Conservation (phyloP, 2,329 filamentous ascomycete species). For the Arthrobotrys sinensis region DNA sequence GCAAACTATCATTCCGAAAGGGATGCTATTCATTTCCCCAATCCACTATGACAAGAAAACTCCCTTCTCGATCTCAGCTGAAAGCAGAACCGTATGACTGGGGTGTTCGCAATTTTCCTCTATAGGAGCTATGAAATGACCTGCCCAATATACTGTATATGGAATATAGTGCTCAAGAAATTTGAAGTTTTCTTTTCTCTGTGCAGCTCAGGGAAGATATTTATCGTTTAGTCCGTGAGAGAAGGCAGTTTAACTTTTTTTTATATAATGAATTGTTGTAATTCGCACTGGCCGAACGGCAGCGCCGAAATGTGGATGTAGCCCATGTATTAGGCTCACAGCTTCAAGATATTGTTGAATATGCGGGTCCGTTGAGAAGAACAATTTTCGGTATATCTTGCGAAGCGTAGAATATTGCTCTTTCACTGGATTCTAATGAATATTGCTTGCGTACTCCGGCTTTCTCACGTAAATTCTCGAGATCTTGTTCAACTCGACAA, state of each 20-base stretch:
- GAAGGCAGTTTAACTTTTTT: slow-evolving; percentile 45
- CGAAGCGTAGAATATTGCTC: neutral
- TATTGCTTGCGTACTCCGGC: no score
- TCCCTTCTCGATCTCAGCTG: neutral
- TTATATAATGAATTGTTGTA: slow-evolving; percentile 37
- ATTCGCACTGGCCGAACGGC: slow-evolving; percentile 58
- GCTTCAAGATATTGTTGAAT: slow-evolving; percentile 30
- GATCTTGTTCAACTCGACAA: no score
- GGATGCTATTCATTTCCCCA: neutral
- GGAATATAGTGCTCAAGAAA: neutral
- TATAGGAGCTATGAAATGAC: neutral
- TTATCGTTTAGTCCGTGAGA: slow-evolving; percentile 16
- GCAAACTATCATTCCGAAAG: neutral
- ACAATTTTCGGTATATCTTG: neutral
- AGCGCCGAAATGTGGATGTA: slow-evolving; percentile 47
- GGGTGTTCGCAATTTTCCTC: neutral
- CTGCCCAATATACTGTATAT: slow-evolving; percentile 2
- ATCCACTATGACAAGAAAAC: neutral
- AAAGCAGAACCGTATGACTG: neutral
- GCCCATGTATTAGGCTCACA: slow-evolving; percentile 39
- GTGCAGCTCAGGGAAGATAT: neutral
- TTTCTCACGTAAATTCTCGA: no score
- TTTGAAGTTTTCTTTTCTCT: slow-evolving; percentile 1
- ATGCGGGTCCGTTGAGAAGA: neutral
- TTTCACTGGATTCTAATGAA: neutral